Base-by-base conservation (phyloP, 2,329 filamentous ascomycete species). In the Mycosphaerella sp. region DNA sequence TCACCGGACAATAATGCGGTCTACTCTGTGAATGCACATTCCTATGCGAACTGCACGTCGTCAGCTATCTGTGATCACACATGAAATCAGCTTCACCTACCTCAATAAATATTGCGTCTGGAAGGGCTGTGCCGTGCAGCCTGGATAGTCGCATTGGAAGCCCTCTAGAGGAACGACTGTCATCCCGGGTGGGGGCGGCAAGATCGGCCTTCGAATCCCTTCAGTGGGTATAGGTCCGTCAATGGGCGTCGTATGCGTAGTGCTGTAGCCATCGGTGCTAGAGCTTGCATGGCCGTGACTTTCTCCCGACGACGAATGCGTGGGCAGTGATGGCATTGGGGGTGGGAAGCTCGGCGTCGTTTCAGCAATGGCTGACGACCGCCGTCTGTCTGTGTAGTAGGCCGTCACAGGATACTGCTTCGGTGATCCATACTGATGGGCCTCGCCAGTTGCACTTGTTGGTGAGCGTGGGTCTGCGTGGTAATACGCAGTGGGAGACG, bases 41-140 rank as follows among this genome's bases (percentile, higher is more conserved):
- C 46, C 84, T 81, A 63, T 91, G 87, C 0, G 87, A 91, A 66
- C 75, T 78, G 53, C 17, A 4, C 32, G 40, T 9, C n/a, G 21
- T 53, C 36, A 42, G 25, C 30, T 3, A n/a, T 45, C 18, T 10
- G 17, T 17, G 30, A 16, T n/a, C 10, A n/a, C 28, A 25, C 28
- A 34, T n/a, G 28, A 30, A 65, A 9, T 16, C 8, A 25, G 3
- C 9, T 16, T 5, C 6, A 41, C 51, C 6, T 16, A 82, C 79
- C 89, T 91, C 17, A 91, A 73, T 8, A 91, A 74, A 70, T 84
- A 84, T 57, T 84, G 81, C 0, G 87, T 93, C 62, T 88, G 85
- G 59, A 93, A 93, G 0, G 87, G 82, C 27, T 75, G 70, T 1
- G 87, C 86, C 34, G 68, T 86, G 66, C 87, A 93, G 7, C 83